Base-by-base conservation (phyloP, 495 filamentous ascomycete species). In the Penicillium lagena region DNA sequence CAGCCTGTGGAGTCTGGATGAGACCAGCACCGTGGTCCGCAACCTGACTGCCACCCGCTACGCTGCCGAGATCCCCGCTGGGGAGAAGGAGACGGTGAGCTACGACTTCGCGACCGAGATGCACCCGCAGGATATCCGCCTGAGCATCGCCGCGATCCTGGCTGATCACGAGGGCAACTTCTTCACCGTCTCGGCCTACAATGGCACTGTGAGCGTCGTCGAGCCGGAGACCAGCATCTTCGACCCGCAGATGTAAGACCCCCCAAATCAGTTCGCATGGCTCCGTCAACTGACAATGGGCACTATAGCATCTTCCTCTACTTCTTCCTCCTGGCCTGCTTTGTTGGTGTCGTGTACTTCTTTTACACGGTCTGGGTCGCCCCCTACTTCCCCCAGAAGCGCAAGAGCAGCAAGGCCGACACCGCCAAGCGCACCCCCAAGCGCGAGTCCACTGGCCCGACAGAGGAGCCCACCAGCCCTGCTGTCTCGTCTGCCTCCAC, bases 321-420 rank as follows among this genome's bases (percentile, higher is more conserved):
- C 74, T 81, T 95, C 64, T 80, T 97, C 75, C 89, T 98, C 52
- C 66, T 80, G 43, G 80, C 77, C 45, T 78, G 72, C 58, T 90
- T 95, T 62, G 79, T 62, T 51, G 89, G 84, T 44, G 87, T 85
- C 35, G 73, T 81, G 64, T 96, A 93, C 80, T 96, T 95, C 65
- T 90, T 96, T 70, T 98, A 98, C 77, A 93, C 81, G 65, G 95
- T 91, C 60, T 97, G 90, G 88, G 80, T 98, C 68, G 85, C 89
- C 39, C 81, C 89, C n/a, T 83, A 97, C 58, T 95, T 96, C 80
- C 93, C 93, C 27, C 89, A 96, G 75, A 82, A 89, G 67, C 82
- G 81, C 61, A 82, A 83, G 51, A 58, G 69, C 46, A 79, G 78
- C 50, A 85, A 85, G 70, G 71, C 74, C 47, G 69, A 75, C 36